Evolutionary conservation across 169 alveolate genomes (phyloP).

Genomic region (Amoebophrya sp.): DNA sequence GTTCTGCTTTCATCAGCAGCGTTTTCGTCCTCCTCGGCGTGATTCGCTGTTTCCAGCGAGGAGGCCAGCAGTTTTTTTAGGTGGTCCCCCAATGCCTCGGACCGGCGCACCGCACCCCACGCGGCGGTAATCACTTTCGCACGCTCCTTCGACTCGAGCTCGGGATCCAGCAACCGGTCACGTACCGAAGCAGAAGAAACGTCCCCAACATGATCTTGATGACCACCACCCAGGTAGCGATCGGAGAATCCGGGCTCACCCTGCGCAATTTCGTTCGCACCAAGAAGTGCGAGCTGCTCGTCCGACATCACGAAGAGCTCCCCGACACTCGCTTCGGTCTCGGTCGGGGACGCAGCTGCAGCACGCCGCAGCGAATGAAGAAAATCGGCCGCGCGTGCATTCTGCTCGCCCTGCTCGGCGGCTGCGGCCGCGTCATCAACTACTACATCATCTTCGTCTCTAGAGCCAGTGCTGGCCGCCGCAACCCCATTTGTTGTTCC

Average conservation of each 20-base stretch:
- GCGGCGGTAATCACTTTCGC: background rate
- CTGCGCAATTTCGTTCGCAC: background rate
- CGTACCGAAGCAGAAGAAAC: background rate
- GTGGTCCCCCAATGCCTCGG: background rate
- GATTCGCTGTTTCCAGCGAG: no score
- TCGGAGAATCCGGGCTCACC: background rate
- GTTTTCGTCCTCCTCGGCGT: no score
- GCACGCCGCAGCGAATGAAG: background rate
- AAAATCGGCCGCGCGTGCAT: no score
- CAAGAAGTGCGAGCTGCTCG: background rate
- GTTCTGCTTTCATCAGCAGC: background rate
- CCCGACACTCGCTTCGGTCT: background rate
- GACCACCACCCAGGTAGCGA: background rate
- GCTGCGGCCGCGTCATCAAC: no score
- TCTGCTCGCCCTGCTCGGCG: no score
- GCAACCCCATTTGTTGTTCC: background rate
- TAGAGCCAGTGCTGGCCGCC: background rate
- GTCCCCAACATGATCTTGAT: no score
- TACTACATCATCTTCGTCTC: background rate
- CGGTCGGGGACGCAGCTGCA: background rate
- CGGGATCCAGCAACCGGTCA: background rate
- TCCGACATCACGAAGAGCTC: background rate
- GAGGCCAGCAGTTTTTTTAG: background rate
- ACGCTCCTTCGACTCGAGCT: background rate
- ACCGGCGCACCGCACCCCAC: background rate